These are phyloP conservation scores for Leccinum sublutescens DNA, from an alignment of 768 basidiomycete species.

Conservation along the genomic window DNA sequence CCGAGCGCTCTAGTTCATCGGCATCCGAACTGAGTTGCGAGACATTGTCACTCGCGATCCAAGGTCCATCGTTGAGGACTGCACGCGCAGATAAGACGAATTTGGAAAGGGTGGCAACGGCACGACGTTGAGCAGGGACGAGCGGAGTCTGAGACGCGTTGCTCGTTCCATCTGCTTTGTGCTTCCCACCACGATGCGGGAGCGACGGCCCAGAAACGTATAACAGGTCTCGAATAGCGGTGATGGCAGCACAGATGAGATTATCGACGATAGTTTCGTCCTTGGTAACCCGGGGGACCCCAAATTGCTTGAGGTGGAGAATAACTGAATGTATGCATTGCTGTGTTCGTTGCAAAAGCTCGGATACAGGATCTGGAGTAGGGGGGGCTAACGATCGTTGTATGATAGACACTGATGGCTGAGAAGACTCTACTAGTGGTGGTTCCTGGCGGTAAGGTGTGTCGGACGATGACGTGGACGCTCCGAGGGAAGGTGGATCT, in stretches of 20 bases:
- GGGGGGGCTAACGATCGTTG: conserved; percentile 53
- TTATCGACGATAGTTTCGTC: conserved; percentile 60
- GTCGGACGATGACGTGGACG: conserved; percentile 1
- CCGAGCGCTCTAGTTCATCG: conserved; percentile 67
- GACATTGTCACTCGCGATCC: conserved; percentile 22
- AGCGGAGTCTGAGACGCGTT: conserved; percentile 53
- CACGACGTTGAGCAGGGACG: conserved; percentile 76
- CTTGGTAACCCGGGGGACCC: conserved; percentile 44
- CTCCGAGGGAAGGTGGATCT: conserved; percentile 8
- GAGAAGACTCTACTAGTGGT: background rate
- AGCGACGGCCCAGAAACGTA: conserved; percentile 59
- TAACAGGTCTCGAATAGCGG: conserved; percentile 67
- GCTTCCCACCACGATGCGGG: conserved; percentile 51
- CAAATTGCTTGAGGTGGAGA: conserved; percentile 52
- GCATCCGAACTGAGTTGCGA: conserved; percentile 67
- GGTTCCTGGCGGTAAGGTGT: conserved; percentile 6
- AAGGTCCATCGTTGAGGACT: conserved; percentile 47
- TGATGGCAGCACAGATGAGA: conserved; percentile 57
- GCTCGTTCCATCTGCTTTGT: conserved; percentile 26
- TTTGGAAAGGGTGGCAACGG: conserved; percentile 84
- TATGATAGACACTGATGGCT: conserved; percentile 21
- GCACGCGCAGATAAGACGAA: conserved; percentile 85
- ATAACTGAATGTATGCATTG: conserved; percentile 60
- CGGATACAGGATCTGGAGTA: conserved; percentile 54
- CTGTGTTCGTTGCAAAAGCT: conserved; percentile 56